Evolutionary conservation across 2,329 filamentous ascomycete genomes (phyloP).

Genomic region (Diaporthe citri): DNA sequence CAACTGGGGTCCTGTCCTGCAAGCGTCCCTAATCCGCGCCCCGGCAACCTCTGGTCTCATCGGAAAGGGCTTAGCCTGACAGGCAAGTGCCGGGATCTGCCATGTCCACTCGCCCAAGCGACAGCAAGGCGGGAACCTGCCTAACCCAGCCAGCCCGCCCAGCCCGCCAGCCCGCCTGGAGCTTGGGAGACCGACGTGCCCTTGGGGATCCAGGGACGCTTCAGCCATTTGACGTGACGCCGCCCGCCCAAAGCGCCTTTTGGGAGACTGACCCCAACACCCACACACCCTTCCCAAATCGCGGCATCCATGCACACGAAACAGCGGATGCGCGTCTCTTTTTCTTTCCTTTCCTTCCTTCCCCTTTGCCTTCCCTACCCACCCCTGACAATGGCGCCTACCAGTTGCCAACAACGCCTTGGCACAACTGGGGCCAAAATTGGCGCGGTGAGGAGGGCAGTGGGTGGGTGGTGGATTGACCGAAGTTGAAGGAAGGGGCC

Average conservation of each 20-base stretch:
- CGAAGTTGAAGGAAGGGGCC: conserved; percentile 5
- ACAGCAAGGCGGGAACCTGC: conserved; percentile 27
- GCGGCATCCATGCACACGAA: conserved; percentile 24
- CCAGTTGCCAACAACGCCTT: conserved; percentile 19
- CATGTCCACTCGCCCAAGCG: conserved; percentile 26
- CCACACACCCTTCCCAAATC: neutral
- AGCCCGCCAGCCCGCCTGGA: conserved; percentile 22
- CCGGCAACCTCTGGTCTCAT: conserved; percentile 26
- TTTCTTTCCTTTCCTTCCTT: neutral
- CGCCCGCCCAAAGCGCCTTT: conserved; percentile 11
- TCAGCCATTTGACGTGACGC: conserved; percentile 27
- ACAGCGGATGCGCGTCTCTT: conserved; percentile 28
- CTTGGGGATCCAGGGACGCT: conserved; percentile 23
- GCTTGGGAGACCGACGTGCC: conserved; percentile 8
- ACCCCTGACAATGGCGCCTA: conserved; percentile 24
- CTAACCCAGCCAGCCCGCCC: conserved; percentile 25
- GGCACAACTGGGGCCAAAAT: conserved; percentile 19
- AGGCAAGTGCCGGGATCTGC: conserved; percentile 31
- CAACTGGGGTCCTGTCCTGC: conserved; percentile 19
- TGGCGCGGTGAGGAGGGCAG: conserved; percentile 6
- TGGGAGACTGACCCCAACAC: conserved; percentile 3
- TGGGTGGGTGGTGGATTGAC: conserved; percentile 5
- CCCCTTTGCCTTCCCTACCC: neutral
- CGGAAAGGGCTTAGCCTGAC: conserved; percentile 30
- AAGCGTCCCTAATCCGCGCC: conserved; percentile 29